A percentile compares a stretch with the other conserved stretches of the same genome.
These are phyloP conservation scores for Graphilbum sp. DNA, from an alignment of 2,329 filamentous ascomycete species.

Conservation along the genomic window DNA sequence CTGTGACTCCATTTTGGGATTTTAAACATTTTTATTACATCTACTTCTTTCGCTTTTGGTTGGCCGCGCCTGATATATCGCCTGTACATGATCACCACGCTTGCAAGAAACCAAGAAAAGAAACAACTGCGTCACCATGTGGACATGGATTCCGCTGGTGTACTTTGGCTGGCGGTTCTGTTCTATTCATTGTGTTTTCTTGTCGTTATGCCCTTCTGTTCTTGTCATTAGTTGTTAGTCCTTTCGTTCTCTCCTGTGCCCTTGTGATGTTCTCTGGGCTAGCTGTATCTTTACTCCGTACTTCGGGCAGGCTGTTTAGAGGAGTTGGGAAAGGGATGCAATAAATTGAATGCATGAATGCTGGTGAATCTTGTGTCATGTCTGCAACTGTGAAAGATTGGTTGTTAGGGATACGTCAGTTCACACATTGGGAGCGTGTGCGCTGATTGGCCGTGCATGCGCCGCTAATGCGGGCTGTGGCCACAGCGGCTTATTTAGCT, in stretches of 20 bases:
- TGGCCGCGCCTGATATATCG: background rate
- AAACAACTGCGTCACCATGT: background rate
- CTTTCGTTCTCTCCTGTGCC: too few relatives aligned
- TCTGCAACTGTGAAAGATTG: too few relatives aligned
- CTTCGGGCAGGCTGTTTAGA: constrained; percentile 1
- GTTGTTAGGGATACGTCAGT: too few relatives aligned
- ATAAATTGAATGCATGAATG: background rate
- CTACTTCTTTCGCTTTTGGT: background rate
- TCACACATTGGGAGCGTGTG: constrained; percentile 1
- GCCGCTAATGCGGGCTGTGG: too few relatives aligned
- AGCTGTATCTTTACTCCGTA: background rate
- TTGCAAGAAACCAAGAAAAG: background rate
- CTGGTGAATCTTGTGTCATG: too few relatives aligned
- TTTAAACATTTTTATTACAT: background rate
- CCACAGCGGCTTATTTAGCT: too few relatives aligned
- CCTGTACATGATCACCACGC: background rate
- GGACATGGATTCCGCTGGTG: too few relatives aligned
- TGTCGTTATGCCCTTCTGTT: too few relatives aligned
- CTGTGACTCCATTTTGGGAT: background rate
- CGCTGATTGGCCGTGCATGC: constrained; percentile 4
- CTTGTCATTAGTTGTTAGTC: too few relatives aligned
- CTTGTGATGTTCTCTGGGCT: background rate
- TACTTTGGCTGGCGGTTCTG: too few relatives aligned
- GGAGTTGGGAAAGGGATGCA: constrained; percentile 3
- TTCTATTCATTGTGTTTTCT: too few relatives aligned